Base-by-base conservation (phyloP, 257 asterid genomes). In the Solanum dulcamara region DNA sequence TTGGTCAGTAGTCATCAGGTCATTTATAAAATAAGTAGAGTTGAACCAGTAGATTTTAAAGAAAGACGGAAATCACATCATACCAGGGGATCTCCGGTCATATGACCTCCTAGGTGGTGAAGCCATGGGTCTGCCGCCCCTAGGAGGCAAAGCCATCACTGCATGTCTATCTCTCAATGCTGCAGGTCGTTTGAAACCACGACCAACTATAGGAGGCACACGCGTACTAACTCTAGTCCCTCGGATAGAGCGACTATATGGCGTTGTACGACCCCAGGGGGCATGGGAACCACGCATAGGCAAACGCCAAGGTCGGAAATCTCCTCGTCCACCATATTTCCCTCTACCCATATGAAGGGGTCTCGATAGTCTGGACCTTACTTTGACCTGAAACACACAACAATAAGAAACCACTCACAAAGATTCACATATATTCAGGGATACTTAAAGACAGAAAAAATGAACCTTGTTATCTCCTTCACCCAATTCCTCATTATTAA, bases 301-400 rank as follows among this genome's bases (percentile, higher is more conserved):
- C 30, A 90, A 91, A 80, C 91, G 98, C 17, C 88, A 90, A 81
- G 95, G 87, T 13, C 96, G 93, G 80, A 85, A 83, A 79, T 95
- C 98, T 86, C 92, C 98, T 44, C 96, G 94, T 53, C 91, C 81
- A 83, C 85, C 92, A 81, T 93, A 93, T 86, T 94, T 97, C 62
- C 99, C 98, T 90, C 91, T 97, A 85, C 98, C 97, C 89, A 98
- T 93, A 89, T 94, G 98, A 83, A 95, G 98, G 38, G 99, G 99
- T 85, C 99, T 95, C n/a, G 99, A 97, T 86, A 97, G 87, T 87
- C 99, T 91, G 85, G 98, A 99, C 92, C 99, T 89, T 81, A 97
- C 98, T 91, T 95, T 97, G 85, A 90, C 97, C 99, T 97, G 95
- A 87, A 92, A 87, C 32, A 86, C 42, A 84, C 28, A 79, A 48